Evolutionary conservation across 2,329 filamentous ascomycete species (phyloP), one percentile per base, ranked within the genome.

Genomic region (Pseudovirgaria hyperparasitica): DNA sequence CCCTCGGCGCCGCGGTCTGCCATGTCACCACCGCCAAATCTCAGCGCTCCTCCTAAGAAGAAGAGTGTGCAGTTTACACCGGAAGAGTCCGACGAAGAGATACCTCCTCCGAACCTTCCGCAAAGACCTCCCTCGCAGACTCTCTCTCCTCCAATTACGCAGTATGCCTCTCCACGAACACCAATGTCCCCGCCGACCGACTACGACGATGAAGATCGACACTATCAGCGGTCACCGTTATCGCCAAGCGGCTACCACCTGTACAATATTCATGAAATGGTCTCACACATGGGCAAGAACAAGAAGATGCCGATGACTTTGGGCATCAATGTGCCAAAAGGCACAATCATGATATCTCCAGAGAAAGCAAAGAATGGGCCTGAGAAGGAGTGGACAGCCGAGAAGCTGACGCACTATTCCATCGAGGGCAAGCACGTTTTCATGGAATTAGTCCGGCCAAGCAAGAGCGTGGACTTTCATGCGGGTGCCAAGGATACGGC

Each of bases 241-340:
- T 76, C 77, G 2, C 81, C 82, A 5, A 81, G 82, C 11, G 82
- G 82, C 2, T 96, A 86, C 48, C 86, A 92, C 47, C 66, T 96
- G 53, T 96, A 94, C 58, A 94, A 93, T 43, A 86, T 96, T 43
- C 92, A 86, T 49, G 87, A 96, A 57, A 93, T 93, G 80, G 73
- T 93, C 4, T 87, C 85, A n/a, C 74, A 90, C 23, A 86, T 93
- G 73, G 87, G 87, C 30, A 93, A 92, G 62, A 79, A 82, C 45
- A 93, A 93, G 64, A 96, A 96, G 60, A 90, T 94, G 82, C 85
- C 87, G 2, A 93, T 85, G n/a, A 93, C 82, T 0, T 57, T 96
- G 19, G 87, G 87, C n/a, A 78, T 96, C 46, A 94, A 96, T 48
- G 65, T 90, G 30, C 76, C 78, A 25, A 92, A 82, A 10, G 86